phyloP scores from a whole-genome alignment of 805 yeast species.

The Metschnikowia noctiluminum region DNA sequence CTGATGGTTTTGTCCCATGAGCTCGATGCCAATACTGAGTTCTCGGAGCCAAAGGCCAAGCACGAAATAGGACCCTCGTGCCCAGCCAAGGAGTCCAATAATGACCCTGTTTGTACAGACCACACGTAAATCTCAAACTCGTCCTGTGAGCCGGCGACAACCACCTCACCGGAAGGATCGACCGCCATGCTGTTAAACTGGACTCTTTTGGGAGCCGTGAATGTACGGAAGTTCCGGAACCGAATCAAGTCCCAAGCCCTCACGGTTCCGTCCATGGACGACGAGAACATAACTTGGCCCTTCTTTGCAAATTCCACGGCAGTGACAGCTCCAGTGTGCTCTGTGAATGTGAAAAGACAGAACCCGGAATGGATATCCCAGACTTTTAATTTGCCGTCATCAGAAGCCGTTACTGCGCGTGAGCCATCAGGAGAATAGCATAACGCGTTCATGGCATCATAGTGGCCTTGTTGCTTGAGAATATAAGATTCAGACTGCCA shows the following conservation, averaged over 20 bases:
- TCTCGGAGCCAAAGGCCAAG: conserved; percentile 79
- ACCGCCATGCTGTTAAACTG: conserved; percentile 89
- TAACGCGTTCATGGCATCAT: conserved; percentile 80
- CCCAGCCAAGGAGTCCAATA: conserved; percentile 83
- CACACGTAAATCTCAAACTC: conserved; percentile 89
- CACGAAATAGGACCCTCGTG: conserved; percentile 95
- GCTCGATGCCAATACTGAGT: conserved; percentile 76
- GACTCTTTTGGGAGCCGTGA: conserved; percentile 84
- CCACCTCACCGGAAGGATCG: conserved; percentile 96
- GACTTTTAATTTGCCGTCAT: conserved; percentile 93
- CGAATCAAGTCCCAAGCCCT: conserved; percentile 95
- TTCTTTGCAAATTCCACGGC: conserved; percentile 81
- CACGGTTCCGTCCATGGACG: conserved; percentile 94
- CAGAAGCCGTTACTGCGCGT: conserved; percentile 87
- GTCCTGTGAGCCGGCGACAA: conserved; percentile 91
- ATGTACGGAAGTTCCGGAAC: conserved; percentile 90
- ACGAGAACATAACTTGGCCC: conserved; percentile 87
- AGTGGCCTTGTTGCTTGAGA: conserved; percentile 95
- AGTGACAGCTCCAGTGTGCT: conserved; percentile 86
- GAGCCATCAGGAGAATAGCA: conserved; percentile 95
- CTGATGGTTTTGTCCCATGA: conserved; percentile 96
- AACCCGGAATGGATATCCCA: conserved; percentile 96
- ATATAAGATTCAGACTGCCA: conserved; percentile 98
- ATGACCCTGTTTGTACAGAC: conserved; percentile 95
- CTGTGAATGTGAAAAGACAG: conserved; percentile 86